These are phyloP conservation scores for Salvia hispanica DNA, from an alignment of 257 asterid species.

Conservation along the genomic window DNA sequence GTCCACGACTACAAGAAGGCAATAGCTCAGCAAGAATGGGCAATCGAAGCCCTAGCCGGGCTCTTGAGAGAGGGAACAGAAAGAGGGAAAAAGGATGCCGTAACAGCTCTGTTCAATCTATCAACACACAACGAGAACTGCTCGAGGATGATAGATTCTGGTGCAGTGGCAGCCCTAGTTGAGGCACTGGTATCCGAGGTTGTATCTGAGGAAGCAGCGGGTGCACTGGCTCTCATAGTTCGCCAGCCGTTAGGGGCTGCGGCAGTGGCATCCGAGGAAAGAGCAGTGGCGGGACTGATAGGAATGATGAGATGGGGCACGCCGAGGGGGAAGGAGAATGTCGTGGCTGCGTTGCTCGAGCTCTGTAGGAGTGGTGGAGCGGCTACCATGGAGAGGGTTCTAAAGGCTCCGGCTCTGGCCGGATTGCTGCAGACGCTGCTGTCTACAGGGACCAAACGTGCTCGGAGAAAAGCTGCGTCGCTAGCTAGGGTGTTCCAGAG, in stretches of 20 bases:
- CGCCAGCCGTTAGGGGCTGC: conserved; percentile 74
- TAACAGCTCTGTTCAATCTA: conserved; percentile 73
- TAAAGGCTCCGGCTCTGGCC: conserved; percentile 75
- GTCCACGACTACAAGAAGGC: conserved; percentile 73
- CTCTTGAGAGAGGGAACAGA: conserved; percentile 70
- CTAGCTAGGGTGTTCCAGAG: conserved; percentile 84
- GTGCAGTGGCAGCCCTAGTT: conserved; percentile 67
- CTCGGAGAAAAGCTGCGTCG: conserved; percentile 86
- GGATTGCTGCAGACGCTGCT: conserved; percentile 69
- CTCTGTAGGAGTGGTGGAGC: conserved; percentile 79
- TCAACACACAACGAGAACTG: conserved; percentile 77
- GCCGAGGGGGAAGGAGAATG: conserved; percentile 78
- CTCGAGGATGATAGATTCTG: conserved; percentile 67
- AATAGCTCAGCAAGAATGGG: conserved; percentile 67
- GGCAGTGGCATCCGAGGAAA: conserved; percentile 72
- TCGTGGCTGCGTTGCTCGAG: conserved; percentile 82
- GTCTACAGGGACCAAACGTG: conserved; percentile 82
- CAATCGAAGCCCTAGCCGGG: conserved; percentile 60
- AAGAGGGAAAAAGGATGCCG: conserved; percentile 80
- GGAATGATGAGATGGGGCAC: conserved; percentile 82
- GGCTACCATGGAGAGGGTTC: conserved; percentile 64
- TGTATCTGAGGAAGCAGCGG: conserved; percentile 85
- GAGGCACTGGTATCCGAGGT: conserved; percentile 61
- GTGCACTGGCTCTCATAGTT: conserved; percentile 71
- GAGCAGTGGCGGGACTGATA: conserved; percentile 53